Evolutionary conservation across 2,329 filamentous ascomycete genomes (phyloP).

Genomic region (Fusarium sp.): DNA sequence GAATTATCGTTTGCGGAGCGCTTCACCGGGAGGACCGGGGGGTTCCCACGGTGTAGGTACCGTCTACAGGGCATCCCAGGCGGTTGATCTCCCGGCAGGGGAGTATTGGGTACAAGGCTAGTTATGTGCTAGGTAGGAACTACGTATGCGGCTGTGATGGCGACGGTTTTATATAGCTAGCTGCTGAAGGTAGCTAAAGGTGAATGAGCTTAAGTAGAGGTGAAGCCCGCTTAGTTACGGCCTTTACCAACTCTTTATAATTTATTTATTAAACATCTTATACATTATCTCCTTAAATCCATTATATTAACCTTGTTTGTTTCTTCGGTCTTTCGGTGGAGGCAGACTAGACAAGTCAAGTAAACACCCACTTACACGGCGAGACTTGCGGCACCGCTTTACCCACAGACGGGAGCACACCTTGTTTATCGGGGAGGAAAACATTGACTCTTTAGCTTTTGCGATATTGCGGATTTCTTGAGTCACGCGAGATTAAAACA

Average conservation of each 20-base stretch:
- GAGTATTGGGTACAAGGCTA: constrained; percentile 17
- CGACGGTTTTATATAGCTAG: constrained; percentile 31
- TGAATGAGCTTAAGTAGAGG: constrained; percentile 8
- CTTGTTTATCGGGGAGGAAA: background rate
- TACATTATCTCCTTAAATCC: background rate
- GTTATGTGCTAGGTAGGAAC: background rate
- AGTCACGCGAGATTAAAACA: background rate
- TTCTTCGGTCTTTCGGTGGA: constrained; percentile 17
- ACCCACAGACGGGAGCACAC: background rate
- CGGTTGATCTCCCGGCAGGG: background rate
- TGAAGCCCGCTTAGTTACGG: constrained; percentile 23
- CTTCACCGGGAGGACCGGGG: constrained; percentile 22
- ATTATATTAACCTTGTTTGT: background rate
- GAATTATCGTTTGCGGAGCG: constrained; percentile 44
- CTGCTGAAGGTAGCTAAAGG: background rate
- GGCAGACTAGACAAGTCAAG: constrained; percentile 7
- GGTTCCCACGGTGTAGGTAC: constrained; percentile 4
- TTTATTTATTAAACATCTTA: background rate
- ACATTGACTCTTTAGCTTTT: background rate
- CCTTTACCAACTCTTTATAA: background rate
- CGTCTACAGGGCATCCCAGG: constrained; percentile 7
- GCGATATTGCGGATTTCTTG: background rate
- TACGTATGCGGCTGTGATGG: constrained; percentile 9
- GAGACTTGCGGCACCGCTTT: constrained; percentile 30
- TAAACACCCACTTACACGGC: constrained; percentile 34